Percentiles rank a stretch among this genome's conserved stretches.
Evolutionary conservation across 2,329 filamentous ascomycete genomes (phyloP).

Genomic region (Fusarium udum): DNA sequence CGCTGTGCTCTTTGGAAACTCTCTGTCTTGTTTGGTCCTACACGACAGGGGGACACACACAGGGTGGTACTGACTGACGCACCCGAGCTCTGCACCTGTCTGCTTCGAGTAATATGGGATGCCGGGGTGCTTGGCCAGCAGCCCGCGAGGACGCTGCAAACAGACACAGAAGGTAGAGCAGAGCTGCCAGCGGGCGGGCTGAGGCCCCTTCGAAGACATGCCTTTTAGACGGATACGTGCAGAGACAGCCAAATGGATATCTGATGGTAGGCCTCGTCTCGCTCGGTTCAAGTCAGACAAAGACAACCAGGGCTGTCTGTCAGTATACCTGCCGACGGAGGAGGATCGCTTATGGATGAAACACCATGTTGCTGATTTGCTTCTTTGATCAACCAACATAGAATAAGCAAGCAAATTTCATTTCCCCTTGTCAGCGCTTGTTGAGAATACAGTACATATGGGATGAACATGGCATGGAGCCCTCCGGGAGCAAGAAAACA

Average conservation of each 20-base stretch:
- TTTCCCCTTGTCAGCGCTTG: slow-evolving; percentile 30
- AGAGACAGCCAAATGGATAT: slow-evolving; percentile 33
- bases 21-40: not conserved
- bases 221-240: slow-evolving; percentile 32
- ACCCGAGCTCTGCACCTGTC: slow-evolving; percentile 37
- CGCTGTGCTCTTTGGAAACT: not conserved
- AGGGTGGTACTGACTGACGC: slow-evolving; percentile 37
- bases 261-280: slow-evolving; percentile 35
- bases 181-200: slow-evolving; percentile 37
- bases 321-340: not conserved
- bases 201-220: slow-evolving; percentile 34
- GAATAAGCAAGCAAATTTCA: slow-evolving; percentile 31
- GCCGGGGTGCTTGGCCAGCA: slow-evolving; percentile 30
- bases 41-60: slow-evolving; percentile 3
- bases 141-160: slow-evolving; percentile 16
- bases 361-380: slow-evolving; percentile 14
- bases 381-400: slow-evolving; percentile 1
- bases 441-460: not conserved
- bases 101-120: slow-evolving; percentile 36
- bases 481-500: too few species aligned
- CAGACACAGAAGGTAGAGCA: not conserved
- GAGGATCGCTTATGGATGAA: slow-evolving; percentile 25
- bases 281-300: slow-evolving; percentile 24
- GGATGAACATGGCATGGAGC: not conserved
- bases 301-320: not conserved